Evolutionary conservation across 2,329 filamentous ascomycete species (phyloP), one percentile per base, ranked within the genome.

Genomic region (Knufia fluminis): DNA sequence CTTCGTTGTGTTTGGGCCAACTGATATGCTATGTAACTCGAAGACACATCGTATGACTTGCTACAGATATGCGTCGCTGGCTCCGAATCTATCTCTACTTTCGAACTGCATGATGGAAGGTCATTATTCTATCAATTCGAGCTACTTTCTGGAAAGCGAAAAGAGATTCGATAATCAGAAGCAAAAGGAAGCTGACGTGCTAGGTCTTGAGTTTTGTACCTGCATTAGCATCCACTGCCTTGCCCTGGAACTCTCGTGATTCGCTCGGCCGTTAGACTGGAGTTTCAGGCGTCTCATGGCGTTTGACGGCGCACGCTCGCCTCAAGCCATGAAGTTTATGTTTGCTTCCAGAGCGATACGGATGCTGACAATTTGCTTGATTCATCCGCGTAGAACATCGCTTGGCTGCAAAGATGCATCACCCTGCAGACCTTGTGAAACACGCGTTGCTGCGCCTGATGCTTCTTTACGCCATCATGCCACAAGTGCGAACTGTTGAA

Each of bases 341-440:
- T 28, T 28, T 28, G 26, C 26, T 28, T 28, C 38, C 22, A 40
- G 16, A 12, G 22, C 38, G 16, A 22, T 17, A 12, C n/a, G n/a
- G 3, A 41, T 14, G 19, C 24, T 43, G 40, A 26, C 40, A 43
- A 20, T 43, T 14, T 24, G 40, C 40, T 43, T 43, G n/a, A 24
- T 22, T 6, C 28, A 26, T 12, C 40, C 42, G n/a, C 31, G 19
- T 16, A 8, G 24, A 44, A 19, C n/a, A 12, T 45, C 24, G 24
- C 28, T 45, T 45, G 42, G 42, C 28, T 35, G 7, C 16, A 16
- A 45, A 40, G 35, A 35, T 31, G 45, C 33, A 23, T 38, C 20
- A 38, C 22, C 36, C 20, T 39, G 23, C 22, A 48, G 35, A 17
- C n/a, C 4, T 19, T 39, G 33, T 48, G 45, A 48, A 48, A 48